Conservation (phyloP, 2,329 filamentous ascomycete genomes). For the Monascus ruber region DNA sequence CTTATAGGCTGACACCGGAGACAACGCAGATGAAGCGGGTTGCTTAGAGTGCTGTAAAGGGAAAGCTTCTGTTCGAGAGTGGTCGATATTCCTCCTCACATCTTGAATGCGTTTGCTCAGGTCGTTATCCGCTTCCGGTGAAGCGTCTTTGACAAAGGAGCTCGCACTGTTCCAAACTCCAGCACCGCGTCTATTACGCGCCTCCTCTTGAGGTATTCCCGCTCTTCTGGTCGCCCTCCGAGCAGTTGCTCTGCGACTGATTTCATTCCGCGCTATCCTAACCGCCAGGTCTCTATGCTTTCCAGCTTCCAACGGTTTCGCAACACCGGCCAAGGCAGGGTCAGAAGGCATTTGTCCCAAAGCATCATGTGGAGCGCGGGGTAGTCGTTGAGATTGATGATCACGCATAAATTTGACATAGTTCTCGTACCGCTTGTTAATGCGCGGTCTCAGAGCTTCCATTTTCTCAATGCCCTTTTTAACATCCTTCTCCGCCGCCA, state of each 20-base stretch:
- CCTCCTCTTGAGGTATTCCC: conserved; percentile 46
- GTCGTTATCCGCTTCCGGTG: conserved; percentile 28
- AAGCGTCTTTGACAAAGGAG: conserved; percentile 27
- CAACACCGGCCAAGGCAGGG: conserved; percentile 48
- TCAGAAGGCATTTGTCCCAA: conserved; percentile 30
- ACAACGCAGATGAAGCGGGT: conserved; percentile 2
- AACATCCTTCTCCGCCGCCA: conserved; percentile 50
- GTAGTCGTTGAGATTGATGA: conserved; percentile 32
- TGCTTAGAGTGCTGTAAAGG: neutral
- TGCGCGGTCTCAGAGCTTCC: conserved; percentile 67
- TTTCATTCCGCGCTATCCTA: conserved; percentile 61
- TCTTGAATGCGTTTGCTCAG: conserved; percentile 43
- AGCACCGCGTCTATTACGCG: conserved; percentile 43
- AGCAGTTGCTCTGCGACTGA: conserved; percentile 53
- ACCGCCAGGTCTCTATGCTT: conserved; percentile 68
- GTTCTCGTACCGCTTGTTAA: conserved; percentile 58
- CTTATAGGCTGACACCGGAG: conserved; percentile 23
- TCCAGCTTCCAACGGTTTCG: conserved; percentile 54
- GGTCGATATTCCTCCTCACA: conserved; percentile 32
- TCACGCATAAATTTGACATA: conserved; percentile 47
- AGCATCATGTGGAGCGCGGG: conserved; percentile 4
- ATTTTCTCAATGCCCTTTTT: conserved; percentile 56
- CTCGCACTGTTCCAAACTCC: conserved; percentile 46
- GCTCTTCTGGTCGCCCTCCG: conserved; percentile 47
- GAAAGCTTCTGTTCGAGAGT: conserved; percentile 4